Conservation (phyloP, 2,329 filamentous ascomycete genomes). For the Tolypocladium endophyticum region DNA sequence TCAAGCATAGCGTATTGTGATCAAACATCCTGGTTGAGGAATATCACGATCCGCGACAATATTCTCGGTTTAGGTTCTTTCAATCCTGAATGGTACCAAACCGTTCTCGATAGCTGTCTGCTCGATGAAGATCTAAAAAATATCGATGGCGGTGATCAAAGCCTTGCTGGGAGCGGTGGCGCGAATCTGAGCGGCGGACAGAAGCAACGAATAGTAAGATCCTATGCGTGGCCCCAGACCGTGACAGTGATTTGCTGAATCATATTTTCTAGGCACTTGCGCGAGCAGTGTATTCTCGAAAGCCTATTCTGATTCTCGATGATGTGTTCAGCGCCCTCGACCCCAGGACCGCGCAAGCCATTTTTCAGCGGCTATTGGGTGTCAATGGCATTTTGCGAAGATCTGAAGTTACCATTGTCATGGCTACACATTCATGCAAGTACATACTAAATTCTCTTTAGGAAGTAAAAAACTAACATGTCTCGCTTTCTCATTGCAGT, state of each 20-base stretch:
- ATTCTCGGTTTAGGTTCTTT: conserved; percentile 11
- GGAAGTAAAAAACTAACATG: not conserved
- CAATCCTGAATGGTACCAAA: not conserved
- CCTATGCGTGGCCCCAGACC: not conserved
- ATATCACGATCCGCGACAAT: conserved; percentile 11
- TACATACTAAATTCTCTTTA: not conserved
- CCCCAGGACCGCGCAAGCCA: not conserved
- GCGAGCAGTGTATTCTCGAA: conserved; percentile 2
- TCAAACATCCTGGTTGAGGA: conserved; percentile 14
- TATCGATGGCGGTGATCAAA: not conserved
- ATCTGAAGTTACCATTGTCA: conserved; percentile 1
- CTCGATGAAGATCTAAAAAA: not conserved
- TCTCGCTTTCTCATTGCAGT: not conserved
- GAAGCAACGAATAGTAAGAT: not conserved
- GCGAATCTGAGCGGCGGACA: not conserved
- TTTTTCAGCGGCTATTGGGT: conserved; percentile 2
- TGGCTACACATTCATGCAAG: conserved; percentile 4
- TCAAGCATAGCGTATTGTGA: conserved; percentile 11
- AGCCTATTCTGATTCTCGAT: conserved; percentile 1
- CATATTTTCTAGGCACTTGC: conserved; percentile 1
- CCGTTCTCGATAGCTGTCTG: not conserved
- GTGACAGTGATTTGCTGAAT: not conserved
- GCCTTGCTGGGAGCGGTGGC: not conserved
- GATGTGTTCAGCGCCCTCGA: conserved; percentile 3
- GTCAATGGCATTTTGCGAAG: conserved; percentile 1